These are phyloP conservation scores for Echinochloa phyllopogon DNA, from an alignment of 176 grass and related monocot genomes.

Conservation along the genomic window DNA sequence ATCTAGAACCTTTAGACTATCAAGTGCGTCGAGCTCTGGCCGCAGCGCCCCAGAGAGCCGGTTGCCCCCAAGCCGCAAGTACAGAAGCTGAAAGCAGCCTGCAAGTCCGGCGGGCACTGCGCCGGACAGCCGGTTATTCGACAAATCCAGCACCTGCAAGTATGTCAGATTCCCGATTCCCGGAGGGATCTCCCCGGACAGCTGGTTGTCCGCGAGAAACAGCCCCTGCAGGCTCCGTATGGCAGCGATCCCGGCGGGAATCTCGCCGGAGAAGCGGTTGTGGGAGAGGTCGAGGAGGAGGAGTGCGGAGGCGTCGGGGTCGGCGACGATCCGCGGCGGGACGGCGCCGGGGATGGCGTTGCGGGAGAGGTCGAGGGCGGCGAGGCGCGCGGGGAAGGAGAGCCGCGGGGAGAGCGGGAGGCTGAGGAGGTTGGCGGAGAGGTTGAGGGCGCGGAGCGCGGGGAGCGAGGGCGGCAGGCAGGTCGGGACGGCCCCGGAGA, in stretches of 20 bases:
- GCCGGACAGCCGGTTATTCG: slow-evolving; percentile 72
- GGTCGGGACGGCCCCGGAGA: slow-evolving; percentile 74
- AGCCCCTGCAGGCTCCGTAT: slow-evolving; percentile 85
- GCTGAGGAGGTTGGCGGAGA: slow-evolving; percentile 73
- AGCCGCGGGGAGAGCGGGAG: slow-evolving; percentile 82
- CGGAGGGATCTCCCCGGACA: slow-evolving; percentile 73
- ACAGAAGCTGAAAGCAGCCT: slow-evolving; percentile 93
- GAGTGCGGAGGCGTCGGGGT: slow-evolving; percentile 61
- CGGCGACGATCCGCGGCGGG: slow-evolving; percentile 65
- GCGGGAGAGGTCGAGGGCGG: slow-evolving; percentile 70
- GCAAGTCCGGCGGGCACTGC: slow-evolving; percentile 78
- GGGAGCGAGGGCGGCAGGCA: slow-evolving; percentile 58
- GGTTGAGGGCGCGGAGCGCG: slow-evolving; percentile 63
- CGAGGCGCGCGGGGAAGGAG: slow-evolving; percentile 75
- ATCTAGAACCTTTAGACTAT: slow-evolving; percentile 75
- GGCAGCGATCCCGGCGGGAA: slow-evolving; percentile 56
- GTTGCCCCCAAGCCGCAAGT: slow-evolving; percentile 74
- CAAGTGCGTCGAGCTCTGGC: slow-evolving; percentile 91
- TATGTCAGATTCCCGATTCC: slow-evolving; percentile 96
- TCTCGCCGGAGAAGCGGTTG: slow-evolving; percentile 83
- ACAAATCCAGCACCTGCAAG: slow-evolving; percentile 89
- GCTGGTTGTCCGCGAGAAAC: slow-evolving; percentile 74
- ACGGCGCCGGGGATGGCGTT: slow-evolving; percentile 68
- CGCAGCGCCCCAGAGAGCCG: slow-evolving; percentile 74
- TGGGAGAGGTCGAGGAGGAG: slow-evolving; percentile 70